Evolutionary conservation across 768 basidiomycete genomes (phyloP).

Genomic region (Rhodotorula paludigena): DNA sequence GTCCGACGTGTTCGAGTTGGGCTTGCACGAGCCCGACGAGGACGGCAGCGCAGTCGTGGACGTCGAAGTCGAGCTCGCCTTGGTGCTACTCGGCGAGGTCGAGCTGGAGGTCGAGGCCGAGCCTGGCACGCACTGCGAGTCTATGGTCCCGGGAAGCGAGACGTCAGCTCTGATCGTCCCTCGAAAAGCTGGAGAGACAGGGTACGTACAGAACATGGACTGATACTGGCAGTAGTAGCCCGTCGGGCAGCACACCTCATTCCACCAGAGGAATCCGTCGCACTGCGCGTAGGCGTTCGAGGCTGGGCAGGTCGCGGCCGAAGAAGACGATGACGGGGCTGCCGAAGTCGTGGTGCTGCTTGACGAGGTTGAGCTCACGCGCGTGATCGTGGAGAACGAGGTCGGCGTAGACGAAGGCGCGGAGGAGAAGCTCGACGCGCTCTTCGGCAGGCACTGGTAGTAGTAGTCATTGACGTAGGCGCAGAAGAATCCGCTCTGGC

Average conservation of each 20-base stretch:
- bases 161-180: background rate
- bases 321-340: background rate
- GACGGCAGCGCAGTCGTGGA: background rate
- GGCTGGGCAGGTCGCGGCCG: background rate
- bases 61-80: background rate
- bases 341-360: background rate
- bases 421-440: background rate
- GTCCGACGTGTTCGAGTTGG: background rate
- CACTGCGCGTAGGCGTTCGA: background rate
- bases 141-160: no score
- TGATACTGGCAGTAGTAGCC: conserved; percentile 6
- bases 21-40: background rate
- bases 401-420: background rate
- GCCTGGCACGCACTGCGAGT: background rate
- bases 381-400: background rate
- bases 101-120: background rate
- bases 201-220: background rate
- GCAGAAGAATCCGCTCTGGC: background rate
- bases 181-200: no score
- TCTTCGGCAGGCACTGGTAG: background rate
- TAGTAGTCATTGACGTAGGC: background rate
- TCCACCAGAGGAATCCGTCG: background rate
- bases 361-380: background rate
- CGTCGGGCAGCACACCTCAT: background rate
- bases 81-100: background rate